These are phyloP conservation scores for Citrus trifoliata DNA, from an alignment of 345 rosid genomes.

Conservation along the genomic window DNA sequence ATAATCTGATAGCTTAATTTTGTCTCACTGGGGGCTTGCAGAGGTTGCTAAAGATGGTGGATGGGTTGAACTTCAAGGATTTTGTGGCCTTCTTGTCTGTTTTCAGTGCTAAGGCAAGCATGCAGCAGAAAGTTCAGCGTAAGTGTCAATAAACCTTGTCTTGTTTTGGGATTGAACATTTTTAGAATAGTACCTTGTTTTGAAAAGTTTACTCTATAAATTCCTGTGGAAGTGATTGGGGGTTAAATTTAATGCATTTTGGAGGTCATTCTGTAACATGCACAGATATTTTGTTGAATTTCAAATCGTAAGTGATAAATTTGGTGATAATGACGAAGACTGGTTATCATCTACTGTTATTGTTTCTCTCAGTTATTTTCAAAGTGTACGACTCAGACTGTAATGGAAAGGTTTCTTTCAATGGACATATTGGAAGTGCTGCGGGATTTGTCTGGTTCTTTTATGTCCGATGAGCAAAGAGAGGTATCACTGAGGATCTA, in stretches of 20 bases:
- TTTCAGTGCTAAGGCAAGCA: constrained; percentile 56
- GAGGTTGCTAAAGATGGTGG: constrained; percentile 74
- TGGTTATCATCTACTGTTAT: neutral
- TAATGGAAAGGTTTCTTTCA: constrained; percentile 66
- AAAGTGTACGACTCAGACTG: constrained; percentile 60
- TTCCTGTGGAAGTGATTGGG: neutral
- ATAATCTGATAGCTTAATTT: neutral
- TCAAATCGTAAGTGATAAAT: neutral
- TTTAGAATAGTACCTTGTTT: neutral
- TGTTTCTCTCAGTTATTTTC: constrained; percentile 57
- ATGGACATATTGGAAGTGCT: constrained; percentile 58
- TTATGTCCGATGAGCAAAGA: constrained; percentile 61
- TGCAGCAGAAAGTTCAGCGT: constrained; percentile 53
- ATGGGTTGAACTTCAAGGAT: constrained; percentile 75
- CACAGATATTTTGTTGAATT: neutral
- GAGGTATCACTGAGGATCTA: constrained; percentile 38
- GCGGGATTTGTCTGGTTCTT: constrained; percentile 58
- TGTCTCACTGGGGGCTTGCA: constrained; percentile 24
- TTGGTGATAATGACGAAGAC: neutral
- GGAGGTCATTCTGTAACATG: neutral
- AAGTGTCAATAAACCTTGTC: constrained; percentile 14
- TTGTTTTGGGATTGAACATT: neutral
- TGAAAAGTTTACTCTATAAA: neutral
- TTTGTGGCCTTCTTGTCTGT: constrained; percentile 72
- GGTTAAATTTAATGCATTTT: neutral